phyloP scores from a whole-genome alignment of 768 basidiomycete genomes.

The Lentinus tigrinus region DNA sequence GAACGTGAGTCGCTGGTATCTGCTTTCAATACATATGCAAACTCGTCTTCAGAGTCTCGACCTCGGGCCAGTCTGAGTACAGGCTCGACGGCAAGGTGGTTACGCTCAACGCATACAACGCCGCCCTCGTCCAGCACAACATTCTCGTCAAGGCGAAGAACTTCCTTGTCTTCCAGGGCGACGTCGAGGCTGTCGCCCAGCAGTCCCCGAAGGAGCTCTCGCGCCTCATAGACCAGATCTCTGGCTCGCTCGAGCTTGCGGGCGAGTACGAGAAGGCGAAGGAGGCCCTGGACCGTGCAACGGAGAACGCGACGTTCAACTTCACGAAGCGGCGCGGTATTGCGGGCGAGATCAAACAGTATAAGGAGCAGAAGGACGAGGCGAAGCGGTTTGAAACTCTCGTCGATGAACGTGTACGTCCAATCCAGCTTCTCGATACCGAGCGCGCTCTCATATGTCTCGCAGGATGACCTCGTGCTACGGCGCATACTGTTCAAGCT shows the following conservation, averaged over 20 bases:
- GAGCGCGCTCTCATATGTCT: neutral
- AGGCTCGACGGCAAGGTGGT: conserved; percentile 78
- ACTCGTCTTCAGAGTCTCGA: conserved; percentile 67
- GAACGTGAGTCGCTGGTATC: conserved; percentile 65
- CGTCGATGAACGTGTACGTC: conserved; percentile 66
- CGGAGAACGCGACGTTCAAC: conserved; percentile 92
- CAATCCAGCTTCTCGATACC: neutral
- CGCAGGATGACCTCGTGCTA: conserved; percentile 77
- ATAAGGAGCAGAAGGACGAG: conserved; percentile 94
- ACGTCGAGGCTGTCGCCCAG: conserved; percentile 96
- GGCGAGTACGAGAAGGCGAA: conserved; percentile 88
- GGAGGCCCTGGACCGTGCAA: conserved; percentile 83
- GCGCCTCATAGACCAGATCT: conserved; percentile 91
- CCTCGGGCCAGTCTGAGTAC: conserved; percentile 87
- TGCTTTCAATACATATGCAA: neutral
- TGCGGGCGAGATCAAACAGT: conserved; percentile 93
- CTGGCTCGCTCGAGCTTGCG: conserved; percentile 88
- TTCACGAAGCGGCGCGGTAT: conserved; percentile 94
- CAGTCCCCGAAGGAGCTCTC: conserved; percentile 91
- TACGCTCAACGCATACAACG: conserved; percentile 86
- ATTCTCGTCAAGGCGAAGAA: conserved; percentile 99
- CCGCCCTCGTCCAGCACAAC: conserved; percentile 83
- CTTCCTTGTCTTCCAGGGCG: conserved; percentile 98
- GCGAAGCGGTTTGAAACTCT: conserved; percentile 84
- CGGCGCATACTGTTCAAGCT: conserved; percentile 84